phyloP scores from a whole-genome alignment of 352 stramenopile genomes.

The Globisporangium ultimum region DNA sequence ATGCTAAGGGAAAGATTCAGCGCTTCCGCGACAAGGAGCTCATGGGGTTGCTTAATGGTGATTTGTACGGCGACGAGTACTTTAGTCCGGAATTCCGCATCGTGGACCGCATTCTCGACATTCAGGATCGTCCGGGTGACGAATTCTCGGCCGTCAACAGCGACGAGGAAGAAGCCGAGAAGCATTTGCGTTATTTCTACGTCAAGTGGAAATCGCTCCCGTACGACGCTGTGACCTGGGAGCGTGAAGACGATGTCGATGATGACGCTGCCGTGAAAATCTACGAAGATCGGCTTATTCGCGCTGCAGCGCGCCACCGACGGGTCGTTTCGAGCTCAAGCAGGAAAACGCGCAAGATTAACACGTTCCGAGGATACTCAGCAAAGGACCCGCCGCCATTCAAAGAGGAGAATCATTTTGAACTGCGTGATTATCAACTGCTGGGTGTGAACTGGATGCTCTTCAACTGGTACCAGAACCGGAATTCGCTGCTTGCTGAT shows the following conservation, averaged over 20 bases:
- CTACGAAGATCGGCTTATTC: slow-evolving; percentile 74
- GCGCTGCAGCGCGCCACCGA: slow-evolving; percentile 48
- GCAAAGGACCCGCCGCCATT: slow-evolving; percentile 49
- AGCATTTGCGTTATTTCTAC: slow-evolving; percentile 91
- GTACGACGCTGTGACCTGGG: slow-evolving; percentile 98
- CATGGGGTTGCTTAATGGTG: slow-evolving; percentile 37
- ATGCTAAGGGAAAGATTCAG: slow-evolving; percentile 84
- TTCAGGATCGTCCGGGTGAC: slow-evolving; percentile 72
- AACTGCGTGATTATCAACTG: slow-evolving; percentile 98
- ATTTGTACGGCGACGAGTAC: slow-evolving; percentile 82
- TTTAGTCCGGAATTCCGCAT: slow-evolving; percentile 89
- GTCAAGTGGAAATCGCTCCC: slow-evolving; percentile 98
- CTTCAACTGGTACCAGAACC: slow-evolving; percentile 97
- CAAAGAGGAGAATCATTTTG: slow-evolving; percentile 56
- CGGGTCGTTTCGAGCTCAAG: slow-evolving; percentile 33
- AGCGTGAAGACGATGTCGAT: slow-evolving; percentile 95
- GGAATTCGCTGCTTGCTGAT: slow-evolving; percentile 98
- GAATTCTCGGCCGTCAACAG: slow-evolving; percentile 57
- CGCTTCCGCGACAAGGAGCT: slow-evolving; percentile 80
- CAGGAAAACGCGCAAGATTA: slow-evolving; percentile 49
- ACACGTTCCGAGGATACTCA: slow-evolving; percentile 69
- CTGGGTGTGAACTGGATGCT: slow-evolving; percentile 99
- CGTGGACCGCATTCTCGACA: slow-evolving; percentile 88
- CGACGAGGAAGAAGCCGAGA: slow-evolving; percentile 24
- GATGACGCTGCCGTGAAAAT: slow-evolving; percentile 75